Conservation (phyloP, 2,329 filamentous ascomycete species). For the Fusarium dimerum region DNA sequence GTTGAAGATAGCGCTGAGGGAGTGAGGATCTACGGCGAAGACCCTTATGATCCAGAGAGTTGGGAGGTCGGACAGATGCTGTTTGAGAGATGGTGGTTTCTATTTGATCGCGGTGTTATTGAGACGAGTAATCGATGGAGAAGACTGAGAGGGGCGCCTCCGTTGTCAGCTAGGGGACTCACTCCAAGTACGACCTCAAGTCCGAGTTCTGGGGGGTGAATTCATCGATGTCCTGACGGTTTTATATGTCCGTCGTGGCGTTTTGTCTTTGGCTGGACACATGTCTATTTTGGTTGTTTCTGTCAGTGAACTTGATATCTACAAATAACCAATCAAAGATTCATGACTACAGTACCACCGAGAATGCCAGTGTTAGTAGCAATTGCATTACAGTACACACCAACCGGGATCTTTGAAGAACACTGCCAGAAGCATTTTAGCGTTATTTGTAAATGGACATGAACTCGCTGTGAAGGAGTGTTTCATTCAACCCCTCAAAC, state of each 20-base stretch:
- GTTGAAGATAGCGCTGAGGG: constrained; percentile 57
- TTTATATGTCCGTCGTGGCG: not conserved
- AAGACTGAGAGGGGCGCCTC: constrained; percentile 45
- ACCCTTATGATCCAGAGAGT: constrained; percentile 47
- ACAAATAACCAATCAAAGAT: no score
- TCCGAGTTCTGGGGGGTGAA: constrained; percentile 5
- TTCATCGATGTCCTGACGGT: not conserved
- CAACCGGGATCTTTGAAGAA: no score
- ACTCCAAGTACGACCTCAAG: constrained; percentile 1
- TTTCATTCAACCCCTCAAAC: no score
- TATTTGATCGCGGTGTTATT: constrained; percentile 56
- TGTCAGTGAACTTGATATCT: no score
- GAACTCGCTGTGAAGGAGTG: no score
- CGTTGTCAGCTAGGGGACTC: constrained; percentile 23
- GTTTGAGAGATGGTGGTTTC: constrained; percentile 62
- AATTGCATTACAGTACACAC: no score
- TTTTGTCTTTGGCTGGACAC: not conserved
- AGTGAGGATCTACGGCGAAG: constrained; percentile 48
- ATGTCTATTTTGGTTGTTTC: no score
- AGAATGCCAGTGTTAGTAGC: no score
- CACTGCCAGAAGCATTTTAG: no score
- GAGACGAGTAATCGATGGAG: constrained; percentile 55
- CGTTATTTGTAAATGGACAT: no score
- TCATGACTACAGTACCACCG: no score
- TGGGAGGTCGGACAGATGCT: constrained; percentile 63